Evolutionary conservation across 352 stramenopile species (phyloP).

Genomic region (Saprolegnia parasitica): DNA sequence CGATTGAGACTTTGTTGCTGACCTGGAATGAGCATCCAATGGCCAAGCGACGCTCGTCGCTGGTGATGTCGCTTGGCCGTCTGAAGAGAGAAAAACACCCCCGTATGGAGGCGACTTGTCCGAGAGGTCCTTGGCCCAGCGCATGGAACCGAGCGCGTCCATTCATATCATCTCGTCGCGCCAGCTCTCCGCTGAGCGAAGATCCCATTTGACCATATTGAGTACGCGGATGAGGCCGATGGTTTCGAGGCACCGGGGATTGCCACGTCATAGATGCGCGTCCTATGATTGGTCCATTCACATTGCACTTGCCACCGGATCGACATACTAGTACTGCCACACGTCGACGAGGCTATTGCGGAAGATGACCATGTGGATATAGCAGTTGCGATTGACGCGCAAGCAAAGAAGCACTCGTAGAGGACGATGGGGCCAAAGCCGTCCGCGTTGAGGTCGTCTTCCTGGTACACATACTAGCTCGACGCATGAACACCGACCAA

Average conservation of each 20-base stretch:
- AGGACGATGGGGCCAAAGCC: background rate
- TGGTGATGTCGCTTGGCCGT: too few species aligned
- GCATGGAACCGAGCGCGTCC: background rate
- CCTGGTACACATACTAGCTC: too few species aligned
- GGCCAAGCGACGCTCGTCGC: too few species aligned
- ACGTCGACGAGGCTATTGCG: background rate
- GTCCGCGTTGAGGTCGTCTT: too few species aligned
- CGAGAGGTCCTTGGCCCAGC: conserved; percentile 9
- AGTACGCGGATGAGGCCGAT: background rate
- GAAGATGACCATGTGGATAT: background rate
- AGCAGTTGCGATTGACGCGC: background rate
- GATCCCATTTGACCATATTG: background rate
- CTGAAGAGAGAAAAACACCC: too few species aligned
- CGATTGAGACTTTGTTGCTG: background rate
- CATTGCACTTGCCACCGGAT: background rate
- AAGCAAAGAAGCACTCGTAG: background rate
- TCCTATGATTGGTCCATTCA: background rate
- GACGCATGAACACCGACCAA: too few species aligned
- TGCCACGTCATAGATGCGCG: background rate
- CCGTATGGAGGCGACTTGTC: background rate
- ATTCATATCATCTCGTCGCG: background rate
- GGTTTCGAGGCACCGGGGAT: background rate
- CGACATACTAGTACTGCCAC: background rate
- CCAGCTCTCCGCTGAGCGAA: background rate
- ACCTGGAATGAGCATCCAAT: background rate